Evolutionary conservation across 2,329 filamentous ascomycete genomes (phyloP), one percentile per base, ranked within the genome.

Genomic region (Talaromyces sp.): DNA sequence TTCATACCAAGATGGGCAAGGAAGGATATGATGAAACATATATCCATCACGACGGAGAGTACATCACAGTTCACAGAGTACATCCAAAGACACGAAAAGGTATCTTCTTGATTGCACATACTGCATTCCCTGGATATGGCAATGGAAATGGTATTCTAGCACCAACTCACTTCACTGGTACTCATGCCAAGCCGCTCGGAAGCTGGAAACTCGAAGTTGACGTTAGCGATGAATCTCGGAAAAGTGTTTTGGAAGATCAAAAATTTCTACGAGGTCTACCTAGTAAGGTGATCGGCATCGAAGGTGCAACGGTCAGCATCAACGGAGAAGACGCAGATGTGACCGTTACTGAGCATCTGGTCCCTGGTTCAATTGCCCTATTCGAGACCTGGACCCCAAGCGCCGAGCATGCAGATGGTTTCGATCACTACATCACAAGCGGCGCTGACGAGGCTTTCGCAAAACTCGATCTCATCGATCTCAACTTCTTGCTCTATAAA

Each of bases 361-460:
- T 93, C 3, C 93, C 96, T 14, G 95, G 95, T 65, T 97, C 93
- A 69, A 96, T 99, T 70, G 93, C 93, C 2, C 82, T 99, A 2
- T 96, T 97, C 70, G 93, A 98, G 80, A 99, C 95, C 0, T 98
- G 91, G 89, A 95, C 98, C 33, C 93, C 93, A 3, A 88, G 88
- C 27, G 91, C 91, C 1, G 92, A 97, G 73, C 91, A 96, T 75
- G 88, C 90, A 1, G 85, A 89, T 47, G 91, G 92, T 24, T 82
- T 99, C 19, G 93, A 97, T 74, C 90, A 88, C 50, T 96, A 90
- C 74, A 90, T 97, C 65, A 95, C 92, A 0, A 90, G 89, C 33
- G 93, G 91, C 37, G 92, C 89, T 0, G 88, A 89, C 68, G 85
- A 87, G 10, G 93, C 93, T 0, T 96, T 97, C 81, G 83, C 84